Base-by-base conservation (phyloP, 2,329 filamentous ascomycete species). In the Nigrospora osmanthi region DNA sequence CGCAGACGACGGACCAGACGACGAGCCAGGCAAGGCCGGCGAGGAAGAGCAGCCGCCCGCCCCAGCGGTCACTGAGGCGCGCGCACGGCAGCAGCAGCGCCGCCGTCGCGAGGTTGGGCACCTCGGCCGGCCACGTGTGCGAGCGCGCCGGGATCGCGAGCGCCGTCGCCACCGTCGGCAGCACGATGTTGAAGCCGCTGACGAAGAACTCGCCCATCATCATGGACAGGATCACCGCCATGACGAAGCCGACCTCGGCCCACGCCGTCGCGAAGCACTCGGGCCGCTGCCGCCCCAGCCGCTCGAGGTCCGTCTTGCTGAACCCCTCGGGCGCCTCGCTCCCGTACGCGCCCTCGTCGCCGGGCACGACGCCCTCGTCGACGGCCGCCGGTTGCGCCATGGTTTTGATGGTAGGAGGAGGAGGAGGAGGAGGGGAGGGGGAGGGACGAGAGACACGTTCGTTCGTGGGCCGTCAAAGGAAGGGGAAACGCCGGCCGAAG, bases 101-200 rank as follows among this genome's bases (percentile, higher is more conserved):
- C 7, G 72, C 72, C 2, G 73, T 69, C 0, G 73, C 67, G 50
- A 83, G 54, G 6, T 83, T 80, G 34, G 81, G 76, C 38, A 81
- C 73, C 54, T 65, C 82, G 60, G 65, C 80, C 54, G 64, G 85
- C 85, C 79, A 87, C 65, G 67, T 87, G 62, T 58, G 75, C 53
- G 57, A 80, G 36, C 58, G 72, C 57, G 63, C 71, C 0, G 85
- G 78, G 35, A 93, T 89, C 35, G 78, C 45, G 4, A 93, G 71
- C 1, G 78, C 72, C 11, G 62, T 58, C 11, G 79, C 69, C 3
- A 93, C 61, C 0, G 78, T 78, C 1, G 87, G 87, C 0, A 90
- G 63, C 23, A 91, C 76, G 52, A 85, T 83, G 47, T 76, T 77
- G 60, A 90, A 93, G 31, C 88, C 88, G 39, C 82, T 85, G 42